Evolutionary conservation across 2,329 filamentous ascomycete species (phyloP), one percentile per base, ranked within the genome.

Genomic region (Allantophomopsis lycopodina): DNA sequence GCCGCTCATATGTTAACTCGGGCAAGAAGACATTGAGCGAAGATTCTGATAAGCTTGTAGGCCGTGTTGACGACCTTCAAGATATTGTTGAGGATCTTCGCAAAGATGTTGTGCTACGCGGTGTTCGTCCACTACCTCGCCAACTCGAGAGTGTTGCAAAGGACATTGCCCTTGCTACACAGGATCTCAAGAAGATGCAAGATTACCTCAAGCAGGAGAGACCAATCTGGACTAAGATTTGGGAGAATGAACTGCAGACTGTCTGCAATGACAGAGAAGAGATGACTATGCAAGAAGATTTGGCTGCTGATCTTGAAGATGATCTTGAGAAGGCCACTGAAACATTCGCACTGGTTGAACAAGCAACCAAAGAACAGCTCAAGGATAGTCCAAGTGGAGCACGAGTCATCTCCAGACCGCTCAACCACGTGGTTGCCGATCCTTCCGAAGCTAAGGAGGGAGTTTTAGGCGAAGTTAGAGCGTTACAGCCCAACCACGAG

Each of bases 211-310:
- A 79, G 51, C 75, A 76, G 36, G 91, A 98, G 70, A 94, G 94
- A 60, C 91, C 91, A 0, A 69, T 95, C 42, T 98, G 91, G 89
- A 95, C 87, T 40, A 95, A 95, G 73, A 94, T 96, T 47, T 98
- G 91, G 91, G 89, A 96, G 71, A 88, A 93, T 62, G 88, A 96
- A 59, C 68, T 98, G 35, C 86, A 96, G 59, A 80, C 89, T 39
- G 89, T 98, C 2, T 96, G 91, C 62, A 87, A 94, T 57, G 91
- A 95, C 54, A 79, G 88, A 48, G 89, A 96, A 55, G 79, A 95
- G 60, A 74, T 98, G 50, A 91, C 87, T 37, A 83, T 96, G 69
- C 89, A 94, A 67, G 91, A 98, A 64, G 91, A 96, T 51, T 73
- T 98, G 46, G 81, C 89, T 47, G 77, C 88, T 35, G 91, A 98